Conservation (phyloP, 352 stramenopile genomes). For the Phytophthora pini region DNA sequence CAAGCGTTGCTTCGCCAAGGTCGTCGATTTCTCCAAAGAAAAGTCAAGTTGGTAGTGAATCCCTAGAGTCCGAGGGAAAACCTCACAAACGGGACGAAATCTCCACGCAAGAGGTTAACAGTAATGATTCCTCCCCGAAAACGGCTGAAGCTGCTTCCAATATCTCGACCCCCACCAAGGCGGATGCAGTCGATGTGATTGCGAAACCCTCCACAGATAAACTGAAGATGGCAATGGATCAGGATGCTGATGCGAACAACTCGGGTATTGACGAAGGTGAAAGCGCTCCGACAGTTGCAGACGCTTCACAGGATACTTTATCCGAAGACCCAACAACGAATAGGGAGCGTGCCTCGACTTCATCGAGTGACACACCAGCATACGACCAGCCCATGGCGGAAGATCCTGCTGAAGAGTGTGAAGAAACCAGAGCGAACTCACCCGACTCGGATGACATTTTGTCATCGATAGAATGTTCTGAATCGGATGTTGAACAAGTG, state of each 20-base stretch:
- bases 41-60: slow-evolving; percentile 12
- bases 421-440: slow-evolving; percentile 7
- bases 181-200: slow-evolving; percentile 1
- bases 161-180: neutral
- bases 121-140: neutral
- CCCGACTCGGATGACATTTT: slow-evolving; percentile 13
- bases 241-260: neutral
- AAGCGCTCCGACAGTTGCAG: neutral
- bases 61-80: slow-evolving; percentile 2
- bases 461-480: slow-evolving; percentile 25
- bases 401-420: neutral
- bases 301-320: neutral
- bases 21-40: slow-evolving; percentile 11
- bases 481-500: slow-evolving; percentile 30
- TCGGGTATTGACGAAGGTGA: neutral
- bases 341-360: slow-evolving; percentile 21
- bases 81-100: slow-evolving; percentile 1
- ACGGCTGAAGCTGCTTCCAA: neutral
- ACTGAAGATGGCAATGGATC: no score
- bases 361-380: slow-evolving; percentile 21
- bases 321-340: slow-evolving; percentile 2
- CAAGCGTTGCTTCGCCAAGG: slow-evolving; percentile 4
- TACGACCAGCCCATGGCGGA: neutral
- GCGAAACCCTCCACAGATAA: no score
- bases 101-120: neutral